Evolutionary conservation across 2,329 filamentous ascomycete genomes (phyloP).

Genomic region (Penicillium fuscoglaucum): DNA sequence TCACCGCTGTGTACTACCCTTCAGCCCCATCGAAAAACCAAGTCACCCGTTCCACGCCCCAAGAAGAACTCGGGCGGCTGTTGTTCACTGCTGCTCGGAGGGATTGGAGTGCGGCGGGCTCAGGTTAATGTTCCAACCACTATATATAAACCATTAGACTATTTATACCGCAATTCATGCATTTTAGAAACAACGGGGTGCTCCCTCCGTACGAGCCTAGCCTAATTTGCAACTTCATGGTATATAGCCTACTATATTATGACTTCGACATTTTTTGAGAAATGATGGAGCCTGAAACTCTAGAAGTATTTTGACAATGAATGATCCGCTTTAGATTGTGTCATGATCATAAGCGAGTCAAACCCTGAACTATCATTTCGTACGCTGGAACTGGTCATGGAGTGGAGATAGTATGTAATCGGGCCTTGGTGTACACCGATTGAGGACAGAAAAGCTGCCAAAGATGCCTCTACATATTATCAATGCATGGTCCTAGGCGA

Average conservation of each 20-base stretch:
- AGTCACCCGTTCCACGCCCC: conserved; percentile 13
- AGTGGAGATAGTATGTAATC: neutral
- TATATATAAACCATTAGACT: neutral
- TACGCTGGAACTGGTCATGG: neutral
- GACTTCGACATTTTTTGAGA: neutral
- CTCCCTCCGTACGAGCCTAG: neutral
- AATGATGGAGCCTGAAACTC: neutral
- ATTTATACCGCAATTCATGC: neutral
- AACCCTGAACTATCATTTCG: neutral
- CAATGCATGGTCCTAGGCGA: neutral
- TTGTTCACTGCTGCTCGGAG: conserved; percentile 39
- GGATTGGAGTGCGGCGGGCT: conserved; percentile 34
- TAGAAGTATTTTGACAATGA: neutral
- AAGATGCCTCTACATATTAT: too few species aligned
- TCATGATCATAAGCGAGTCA: conserved; percentile 8
- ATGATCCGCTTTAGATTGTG: neutral
- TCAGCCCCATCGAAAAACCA: conserved; percentile 12
- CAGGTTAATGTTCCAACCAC: neutral
- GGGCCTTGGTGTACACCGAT: neutral
- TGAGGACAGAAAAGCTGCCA: neutral
- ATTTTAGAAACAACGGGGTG: neutral
- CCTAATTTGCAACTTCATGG: neutral
- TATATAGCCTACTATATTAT: neutral
- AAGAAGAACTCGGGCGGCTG: conserved; percentile 35
- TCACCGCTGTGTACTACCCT: conserved; percentile 24